Conservation (phyloP, 768 basidiomycete species). For the Sistotremastrum niveocremeum region DNA sequence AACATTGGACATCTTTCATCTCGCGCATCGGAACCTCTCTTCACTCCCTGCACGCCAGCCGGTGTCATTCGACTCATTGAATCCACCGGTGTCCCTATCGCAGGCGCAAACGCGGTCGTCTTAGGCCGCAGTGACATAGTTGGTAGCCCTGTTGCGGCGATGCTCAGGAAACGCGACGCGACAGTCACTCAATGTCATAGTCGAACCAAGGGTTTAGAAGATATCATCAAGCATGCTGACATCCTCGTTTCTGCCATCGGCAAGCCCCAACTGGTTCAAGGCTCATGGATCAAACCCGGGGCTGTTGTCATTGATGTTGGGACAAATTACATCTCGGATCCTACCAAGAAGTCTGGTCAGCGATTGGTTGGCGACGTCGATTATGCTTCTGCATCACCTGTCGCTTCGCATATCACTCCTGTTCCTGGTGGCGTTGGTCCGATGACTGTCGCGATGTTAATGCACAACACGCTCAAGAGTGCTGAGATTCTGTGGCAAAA, state of each 20-base stretch:
- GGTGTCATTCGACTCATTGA: conserved; percentile 87
- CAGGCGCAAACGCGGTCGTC: conserved; percentile 78
- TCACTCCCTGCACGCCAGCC: conserved; percentile 90
- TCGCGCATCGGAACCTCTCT: conserved; percentile 77
- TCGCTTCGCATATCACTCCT: conserved; percentile 88
- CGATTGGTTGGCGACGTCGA: conserved; percentile 95
- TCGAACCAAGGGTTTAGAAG: conserved; percentile 66
- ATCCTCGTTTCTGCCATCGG: conserved; percentile 97
- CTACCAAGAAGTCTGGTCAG: conserved; percentile 87
- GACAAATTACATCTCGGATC: conserved; percentile 85
- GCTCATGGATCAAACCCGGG: conserved; percentile 90
- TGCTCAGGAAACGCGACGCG: conserved; percentile 81
- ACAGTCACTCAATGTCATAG: conserved; percentile 98
- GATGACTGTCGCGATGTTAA: conserved; percentile 98
- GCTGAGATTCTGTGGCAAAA: conserved; percentile 73
- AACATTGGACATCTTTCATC: conserved; percentile 94
- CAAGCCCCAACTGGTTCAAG: conserved; percentile 78
- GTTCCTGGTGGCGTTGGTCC: conserved; percentile 98
- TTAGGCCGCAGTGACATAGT: conserved; percentile 97
- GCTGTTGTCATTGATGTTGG: conserved; percentile 96
- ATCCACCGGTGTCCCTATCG: conserved; percentile 61
- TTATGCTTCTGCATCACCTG: conserved; percentile 56
- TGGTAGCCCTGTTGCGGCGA: conserved; percentile 84
- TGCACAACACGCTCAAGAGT: conserved; percentile 83
- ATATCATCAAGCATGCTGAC: conserved; percentile 77